These are phyloP conservation scores for Boehmeria nivea DNA, from an alignment of 306 rosid species.

Conservation along the genomic window DNA sequence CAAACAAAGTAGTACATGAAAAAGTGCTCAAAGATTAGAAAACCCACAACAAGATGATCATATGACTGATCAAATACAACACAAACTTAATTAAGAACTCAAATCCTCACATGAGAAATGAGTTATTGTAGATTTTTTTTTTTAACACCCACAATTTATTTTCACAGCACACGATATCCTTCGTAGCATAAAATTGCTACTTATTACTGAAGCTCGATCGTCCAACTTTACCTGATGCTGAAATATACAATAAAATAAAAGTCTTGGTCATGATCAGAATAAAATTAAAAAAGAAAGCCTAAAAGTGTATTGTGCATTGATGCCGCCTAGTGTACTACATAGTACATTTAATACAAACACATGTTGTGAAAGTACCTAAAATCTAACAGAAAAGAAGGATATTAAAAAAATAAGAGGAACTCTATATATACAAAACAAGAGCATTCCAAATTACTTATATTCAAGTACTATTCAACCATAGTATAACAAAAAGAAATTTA, in stretches of 20 bases:
- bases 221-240: slow-evolving; percentile 17
- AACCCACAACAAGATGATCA: neutral
- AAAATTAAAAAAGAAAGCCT: too few relatives aligned
- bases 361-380: too few relatives aligned
- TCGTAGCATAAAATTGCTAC: neutral
- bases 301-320: too few relatives aligned
- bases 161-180: neutral
- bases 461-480: too few relatives aligned
- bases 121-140: neutral
- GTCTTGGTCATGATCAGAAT: neutral
- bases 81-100: neutral
- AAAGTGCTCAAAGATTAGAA: neutral
- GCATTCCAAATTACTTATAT: too few relatives aligned
- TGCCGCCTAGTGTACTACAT: too few relatives aligned
- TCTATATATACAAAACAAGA: too few relatives aligned
- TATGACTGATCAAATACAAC: neutral
- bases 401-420: too few relatives aligned
- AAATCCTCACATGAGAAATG: neutral
- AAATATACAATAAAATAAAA: neutral
- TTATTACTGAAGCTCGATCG: neutral
- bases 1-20: neutral
- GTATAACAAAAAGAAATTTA: too few relatives aligned
- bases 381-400: too few relatives aligned
- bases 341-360: too few relatives aligned
- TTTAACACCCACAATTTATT: slow-evolving; percentile 9